Evolutionary conservation across 495 filamentous ascomycete genomes (phyloP), one percentile per base, ranked within the genome.

Genomic region (Tuber magnatum): DNA sequence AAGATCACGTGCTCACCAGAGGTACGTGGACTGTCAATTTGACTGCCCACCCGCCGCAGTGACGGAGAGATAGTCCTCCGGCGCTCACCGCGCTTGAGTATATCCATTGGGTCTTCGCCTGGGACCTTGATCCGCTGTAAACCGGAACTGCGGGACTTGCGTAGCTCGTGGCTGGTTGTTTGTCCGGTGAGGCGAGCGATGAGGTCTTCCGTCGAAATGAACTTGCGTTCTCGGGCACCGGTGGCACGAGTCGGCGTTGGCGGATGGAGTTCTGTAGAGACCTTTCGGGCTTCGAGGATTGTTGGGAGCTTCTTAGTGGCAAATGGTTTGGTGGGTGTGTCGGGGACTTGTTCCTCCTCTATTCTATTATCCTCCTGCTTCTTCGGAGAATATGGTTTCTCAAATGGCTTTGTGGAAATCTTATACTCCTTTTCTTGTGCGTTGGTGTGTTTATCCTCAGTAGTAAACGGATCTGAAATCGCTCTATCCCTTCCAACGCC

Each of bases 1-100:
- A 83, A 83, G 69, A 83, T 83, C 22, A 83, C 61, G 65, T 83
- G 76, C 70, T 83, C 81, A 18, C 71, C 71, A n/a, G 76, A 75
- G 20, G 80, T 71, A n/a, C 78, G 69, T 3, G 80, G 71, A 38
- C 73, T 79, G 22, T 81, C 80, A 32, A 82, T 48, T 20, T 80
- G 74, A 38, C 77, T 82, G 0, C 80, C 80, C 24, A 73, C 80
- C 28, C 80, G 80, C 44, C 80, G 75, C n/a, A 81, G 65, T 24
- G 77, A 71, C 35, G 80, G 76, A 28, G 73, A 51, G 44, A 46
- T 56, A 28, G 79, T 71, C 35, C 73, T 68, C 22, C 74, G 75
- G 65, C 80, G 80, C 61, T 82, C 80, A 16, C 77, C 78, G 51
- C 80, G 81, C 74, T 82, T 82, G 28, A 81, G 68, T 48, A 82